These are phyloP conservation scores for Neurospora intermedia DNA, from an alignment of 495 filamentous ascomycete genomes.

Conservation along the genomic window DNA sequence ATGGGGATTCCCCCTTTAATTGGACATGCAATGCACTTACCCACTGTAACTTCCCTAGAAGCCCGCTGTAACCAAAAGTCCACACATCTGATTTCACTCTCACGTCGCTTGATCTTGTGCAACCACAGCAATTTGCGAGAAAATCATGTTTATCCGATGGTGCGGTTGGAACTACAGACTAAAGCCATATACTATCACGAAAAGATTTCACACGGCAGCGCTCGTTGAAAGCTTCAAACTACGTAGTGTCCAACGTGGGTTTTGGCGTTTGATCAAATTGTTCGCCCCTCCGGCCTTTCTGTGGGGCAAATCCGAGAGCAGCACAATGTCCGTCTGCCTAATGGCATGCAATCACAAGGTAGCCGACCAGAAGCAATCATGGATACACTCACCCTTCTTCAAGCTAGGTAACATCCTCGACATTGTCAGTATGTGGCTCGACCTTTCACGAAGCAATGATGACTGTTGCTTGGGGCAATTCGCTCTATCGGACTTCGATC, in stretches of 20 bases:
- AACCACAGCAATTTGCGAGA: too few species aligned
- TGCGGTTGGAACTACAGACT: not conserved
- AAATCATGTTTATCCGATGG: too few species aligned
- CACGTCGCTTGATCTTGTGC: not conserved
- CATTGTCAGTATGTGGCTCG: not conserved
- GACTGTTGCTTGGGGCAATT: not conserved
- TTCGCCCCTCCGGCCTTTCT: not conserved
- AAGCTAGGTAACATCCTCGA: not conserved
- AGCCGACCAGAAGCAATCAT: not conserved
- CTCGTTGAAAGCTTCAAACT: not conserved
- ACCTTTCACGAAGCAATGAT: not conserved
- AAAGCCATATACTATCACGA: not conserved
- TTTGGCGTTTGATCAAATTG: not conserved
- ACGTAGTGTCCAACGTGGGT: not conserved
- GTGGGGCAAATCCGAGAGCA: not conserved
- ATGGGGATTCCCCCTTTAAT: not conserved
- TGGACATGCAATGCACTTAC: not conserved
- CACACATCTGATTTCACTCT: not conserved
- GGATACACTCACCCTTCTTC: not conserved
- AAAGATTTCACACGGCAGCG: accelerated
- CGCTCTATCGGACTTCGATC: not conserved
- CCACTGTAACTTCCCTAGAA: not conserved
- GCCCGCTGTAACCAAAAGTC: not conserved
- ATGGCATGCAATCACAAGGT: not conserved
- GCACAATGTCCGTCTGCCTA: not conserved